These are phyloP conservation scores for Leishmania tropica DNA, from an alignment of 208 protist genomes.

Conservation along the genomic window DNA sequence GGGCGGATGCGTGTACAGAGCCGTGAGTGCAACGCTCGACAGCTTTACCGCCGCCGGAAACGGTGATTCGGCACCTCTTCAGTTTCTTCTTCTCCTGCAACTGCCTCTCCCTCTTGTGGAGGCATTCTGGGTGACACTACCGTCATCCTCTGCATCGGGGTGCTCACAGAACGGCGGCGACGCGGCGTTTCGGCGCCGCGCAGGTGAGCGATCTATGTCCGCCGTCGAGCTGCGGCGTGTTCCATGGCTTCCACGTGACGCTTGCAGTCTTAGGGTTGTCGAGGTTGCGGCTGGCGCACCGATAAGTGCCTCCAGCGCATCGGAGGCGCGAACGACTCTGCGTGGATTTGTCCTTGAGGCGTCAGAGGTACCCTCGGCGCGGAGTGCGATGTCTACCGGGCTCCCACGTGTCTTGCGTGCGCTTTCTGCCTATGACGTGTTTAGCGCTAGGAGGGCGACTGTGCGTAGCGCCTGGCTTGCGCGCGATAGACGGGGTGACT, in stretches of 20 bases:
- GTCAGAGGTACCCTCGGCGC: background rate
- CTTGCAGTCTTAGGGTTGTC: background rate
- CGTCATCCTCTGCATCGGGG: conserved; percentile 6
- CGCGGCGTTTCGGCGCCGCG: background rate
- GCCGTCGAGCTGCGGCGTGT: conserved; percentile 1
- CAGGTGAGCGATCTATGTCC: background rate
- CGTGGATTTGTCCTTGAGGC: conserved; percentile 17
- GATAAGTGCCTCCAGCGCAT: background rate
- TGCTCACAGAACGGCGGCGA: background rate
- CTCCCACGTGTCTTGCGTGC: conserved; percentile 18
- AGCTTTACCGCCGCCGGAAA: background rate
- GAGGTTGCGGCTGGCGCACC: background rate
- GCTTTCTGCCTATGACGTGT: conserved; percentile 16
- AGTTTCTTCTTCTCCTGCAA: conserved; percentile 15
- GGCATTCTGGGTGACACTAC: conserved; percentile 26
- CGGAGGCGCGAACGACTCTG: background rate
- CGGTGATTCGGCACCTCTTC: background rate
- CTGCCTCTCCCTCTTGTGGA: conserved; percentile 27
- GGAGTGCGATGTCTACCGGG: background rate
- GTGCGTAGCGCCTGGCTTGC: background rate
- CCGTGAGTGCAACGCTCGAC: background rate
- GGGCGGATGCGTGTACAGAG: conserved; percentile 16
- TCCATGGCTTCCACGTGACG: conserved; percentile 7
- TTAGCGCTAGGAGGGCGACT: background rate
- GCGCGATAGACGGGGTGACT: background rate